A percentile compares a stretch with the other conserved stretches of the same genome.
Evolutionary conservation across 202 grass and related monocot genomes (phyloP).

Genomic region (Digitaria exilis): DNA sequence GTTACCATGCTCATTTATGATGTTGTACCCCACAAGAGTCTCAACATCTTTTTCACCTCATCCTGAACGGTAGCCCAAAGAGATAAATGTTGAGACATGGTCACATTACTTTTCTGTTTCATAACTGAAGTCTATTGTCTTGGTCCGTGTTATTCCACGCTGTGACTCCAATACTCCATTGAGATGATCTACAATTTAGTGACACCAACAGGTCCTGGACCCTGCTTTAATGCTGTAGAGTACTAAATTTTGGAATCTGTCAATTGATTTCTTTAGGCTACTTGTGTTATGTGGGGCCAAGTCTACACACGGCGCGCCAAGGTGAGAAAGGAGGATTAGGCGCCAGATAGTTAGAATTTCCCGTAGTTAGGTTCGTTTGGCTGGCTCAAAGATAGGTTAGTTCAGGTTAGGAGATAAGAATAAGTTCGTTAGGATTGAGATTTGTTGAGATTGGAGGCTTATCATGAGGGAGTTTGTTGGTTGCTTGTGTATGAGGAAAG

Average conservation of each 20-base stretch:
- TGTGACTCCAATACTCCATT: neutral
- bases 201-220: neutral
- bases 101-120: neutral
- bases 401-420: too few relatives aligned
- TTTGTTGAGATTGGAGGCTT: too few relatives aligned
- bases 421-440: too few relatives aligned
- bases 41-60: neutral
- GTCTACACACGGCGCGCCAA: too few relatives aligned
- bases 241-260: neutral
- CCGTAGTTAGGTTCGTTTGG: too few relatives aligned
- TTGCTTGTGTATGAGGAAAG: too few relatives aligned
- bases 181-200: neutral
- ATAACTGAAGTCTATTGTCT: neutral
- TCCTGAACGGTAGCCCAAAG: conserved; percentile 13
- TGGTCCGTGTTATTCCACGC: neutral
- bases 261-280: neutral
- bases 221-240: neutral
- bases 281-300: too few relatives aligned
- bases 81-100: conserved; percentile 11
- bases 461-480: too few relatives aligned
- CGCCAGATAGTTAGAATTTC: too few relatives aligned
- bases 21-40: neutral
- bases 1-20: conserved; percentile 36
- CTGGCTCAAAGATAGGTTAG: too few relatives aligned
- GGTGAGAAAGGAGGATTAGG: too few relatives aligned